Evolutionary conservation across 148 eudicot genomes (phyloP), one percentile per base, ranked within the genome.

Genomic region (Chenopodium berlandieri): DNA sequence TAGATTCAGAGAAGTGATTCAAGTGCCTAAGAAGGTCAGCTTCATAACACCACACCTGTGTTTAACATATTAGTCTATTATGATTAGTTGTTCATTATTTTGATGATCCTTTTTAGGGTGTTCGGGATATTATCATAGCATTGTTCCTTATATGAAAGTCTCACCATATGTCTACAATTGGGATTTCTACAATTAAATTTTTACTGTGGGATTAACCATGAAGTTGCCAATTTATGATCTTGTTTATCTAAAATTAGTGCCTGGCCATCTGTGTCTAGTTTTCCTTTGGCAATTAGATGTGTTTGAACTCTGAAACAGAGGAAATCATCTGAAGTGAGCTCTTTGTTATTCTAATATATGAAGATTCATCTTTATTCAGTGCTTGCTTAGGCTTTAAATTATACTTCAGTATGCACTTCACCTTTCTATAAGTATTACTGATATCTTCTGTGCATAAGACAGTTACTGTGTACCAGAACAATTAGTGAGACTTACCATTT

Each of bases 1-100:
- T 76, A 89, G 90, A 83, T 91, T 87, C 80, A 87, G 98, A 83
- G 99, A 96, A 89, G 93, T 92, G 37, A 83, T 96, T 83, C 99
- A 96, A 91, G 97, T 75, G 48, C 98, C 98, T 54, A 94, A 94
- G 82, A 94, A 79, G 92, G 97, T 90, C 71, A 89, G 88, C 73
- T 2, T 31, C 37, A 56, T 12, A 56, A 14, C 62, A 56, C 62
- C 20, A 14, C 62, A 56, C 62, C 20, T 56, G 5, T 56, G 62
- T 13, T 56, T 56, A 17, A 14, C 17, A 56, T 56, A 19, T 40
- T 40, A 40, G 1, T 40, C 6, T 5, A 40, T 40, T 4, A 40
- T 40, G 44, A 40, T 40, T 40, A 40, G 44, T 40, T 40, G 7
- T 40, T 40, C 44, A 40, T 40, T 40, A 40, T 0, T 40, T 40